Evolutionary conservation across 257 asterid genomes (phyloP), one percentile per base, ranked within the genome.

Genomic region (Echium plantagineum): DNA sequence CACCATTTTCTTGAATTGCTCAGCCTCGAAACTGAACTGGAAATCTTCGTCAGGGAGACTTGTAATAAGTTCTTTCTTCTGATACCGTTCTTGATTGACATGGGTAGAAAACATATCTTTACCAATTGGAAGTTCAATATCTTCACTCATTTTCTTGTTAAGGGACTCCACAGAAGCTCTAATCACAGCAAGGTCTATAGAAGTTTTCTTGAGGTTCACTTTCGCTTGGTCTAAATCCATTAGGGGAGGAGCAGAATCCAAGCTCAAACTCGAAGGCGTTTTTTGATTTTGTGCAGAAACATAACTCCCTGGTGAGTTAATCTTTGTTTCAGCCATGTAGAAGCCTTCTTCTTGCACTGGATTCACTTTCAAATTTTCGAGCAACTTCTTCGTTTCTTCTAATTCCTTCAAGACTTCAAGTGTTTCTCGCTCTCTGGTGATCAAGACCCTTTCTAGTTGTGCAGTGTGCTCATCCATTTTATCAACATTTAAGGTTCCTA

Each of bases 1-100:
- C 0, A 94, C 81, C 89, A 90, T 83, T 66, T 80, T 87, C 85
- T 79, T 85, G 74, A 83, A 87, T 73, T 90, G 96, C 52, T 87
- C 94, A 1, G 78, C 78, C 80, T 90, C 97, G 47, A 72, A 82
- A 48, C 72, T 77, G 66, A 65, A 55, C 28, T 65, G 70, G 32
- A 18, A 59, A 24, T 60, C 58, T 55, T 61, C 58, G 21, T 48
- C 75, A 17, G 49, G 55, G 22, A 48, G 59, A 52, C 26, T 16
- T 26, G 31, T 10, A 16, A 15, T 9, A 60, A 64, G 72, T 21
- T 49, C 69, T 56, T 52, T 52, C 38, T 42, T 38, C 46, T 22
- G 61, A 47, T 47, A 42, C 46, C n/a, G 6, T 52, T 20, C 21
- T 51, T 57, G 18, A 66, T 53, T 61, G 12, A 63, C 73, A 52